Conservation (phyloP, 352 stramenopile species). For the Phytopythium montanum region DNA sequence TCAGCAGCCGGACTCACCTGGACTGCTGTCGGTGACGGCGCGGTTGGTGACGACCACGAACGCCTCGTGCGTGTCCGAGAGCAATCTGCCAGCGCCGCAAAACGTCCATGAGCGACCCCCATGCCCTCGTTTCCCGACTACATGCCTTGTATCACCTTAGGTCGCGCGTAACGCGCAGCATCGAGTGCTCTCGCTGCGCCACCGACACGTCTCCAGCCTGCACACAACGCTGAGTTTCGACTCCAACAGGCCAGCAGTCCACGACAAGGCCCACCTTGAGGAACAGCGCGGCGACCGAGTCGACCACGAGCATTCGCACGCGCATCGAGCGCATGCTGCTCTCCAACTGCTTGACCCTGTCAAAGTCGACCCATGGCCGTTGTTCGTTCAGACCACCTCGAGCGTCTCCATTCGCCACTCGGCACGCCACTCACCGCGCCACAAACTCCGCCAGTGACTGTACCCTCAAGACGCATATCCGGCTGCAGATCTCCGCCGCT, state of each 20-base stretch:
- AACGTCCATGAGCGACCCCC: not conserved
- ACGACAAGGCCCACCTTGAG: slow-evolving; percentile 33
- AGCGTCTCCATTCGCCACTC: not conserved
- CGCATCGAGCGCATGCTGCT: slow-evolving; percentile 33
- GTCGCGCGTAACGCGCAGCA: slow-evolving; percentile 44
- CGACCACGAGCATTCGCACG: slow-evolving; percentile 66
- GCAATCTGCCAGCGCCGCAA: slow-evolving; percentile 25
- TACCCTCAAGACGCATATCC: slow-evolving; percentile 39
- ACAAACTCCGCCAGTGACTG: slow-evolving; percentile 39
- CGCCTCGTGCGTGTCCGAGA: slow-evolving; percentile 57
- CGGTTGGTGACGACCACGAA: slow-evolving; percentile 72
- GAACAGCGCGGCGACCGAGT: slow-evolving; percentile 66
- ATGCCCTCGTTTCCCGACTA: not conserved
- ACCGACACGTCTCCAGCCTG: slow-evolving; percentile 35
- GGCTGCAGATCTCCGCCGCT: slow-evolving; percentile 27
- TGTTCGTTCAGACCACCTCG: not conserved
- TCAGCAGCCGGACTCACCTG: slow-evolving; percentile 17
- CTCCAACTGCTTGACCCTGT: slow-evolving; percentile 62
- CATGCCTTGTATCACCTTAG: slow-evolving; percentile 31
- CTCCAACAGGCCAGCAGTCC: not conserved
- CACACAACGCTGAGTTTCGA: not conserved
- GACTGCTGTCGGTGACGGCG: slow-evolving; percentile 33
- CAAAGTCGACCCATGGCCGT: not conserved
- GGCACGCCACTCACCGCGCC: slow-evolving; percentile 24
- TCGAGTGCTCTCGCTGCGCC: slow-evolving; percentile 41